Evolutionary conservation across 208 protist genomes (phyloP).

Genomic region (Wallacemonas sp.): DNA sequence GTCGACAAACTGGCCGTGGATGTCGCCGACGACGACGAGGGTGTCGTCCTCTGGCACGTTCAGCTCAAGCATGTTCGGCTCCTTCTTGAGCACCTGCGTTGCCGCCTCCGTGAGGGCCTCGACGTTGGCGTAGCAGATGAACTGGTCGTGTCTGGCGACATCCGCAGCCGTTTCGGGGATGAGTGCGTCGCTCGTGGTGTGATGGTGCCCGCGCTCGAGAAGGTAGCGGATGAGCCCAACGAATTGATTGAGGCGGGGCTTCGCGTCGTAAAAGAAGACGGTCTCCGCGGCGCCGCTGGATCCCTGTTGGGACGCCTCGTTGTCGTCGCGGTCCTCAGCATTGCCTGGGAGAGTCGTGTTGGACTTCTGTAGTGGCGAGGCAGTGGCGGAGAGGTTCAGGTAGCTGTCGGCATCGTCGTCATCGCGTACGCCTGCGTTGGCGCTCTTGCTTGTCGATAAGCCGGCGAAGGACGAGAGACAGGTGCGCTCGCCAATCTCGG

Average conservation of each 20-base stretch:
- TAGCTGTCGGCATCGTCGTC: neutral
- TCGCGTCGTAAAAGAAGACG: slow-evolving; percentile 18
- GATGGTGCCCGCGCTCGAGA: slow-evolving; percentile 18
- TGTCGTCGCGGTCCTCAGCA: too few species aligned
- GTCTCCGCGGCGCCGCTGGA: neutral
- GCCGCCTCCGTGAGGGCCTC: slow-evolving; percentile 25
- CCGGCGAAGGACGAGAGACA: slow-evolving; percentile 11
- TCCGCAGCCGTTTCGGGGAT: neutral
- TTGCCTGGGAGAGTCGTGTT: too few species aligned
- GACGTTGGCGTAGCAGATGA: slow-evolving; percentile 1
- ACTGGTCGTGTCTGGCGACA: neutral
- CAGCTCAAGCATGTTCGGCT: slow-evolving; percentile 43
- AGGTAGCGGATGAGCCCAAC: slow-evolving; percentile 34
- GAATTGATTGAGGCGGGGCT: slow-evolving; percentile 27
- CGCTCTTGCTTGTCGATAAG: slow-evolving; percentile 3
- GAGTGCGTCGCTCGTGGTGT: slow-evolving; percentile 3
- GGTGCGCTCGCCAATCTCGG: neutral
- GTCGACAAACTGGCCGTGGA: slow-evolving; percentile 81
- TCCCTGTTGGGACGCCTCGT: too few species aligned
- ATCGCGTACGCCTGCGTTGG: neutral
- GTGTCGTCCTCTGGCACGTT: slow-evolving; percentile 34
- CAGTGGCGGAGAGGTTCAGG: neutral
- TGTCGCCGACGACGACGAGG: slow-evolving; percentile 82
- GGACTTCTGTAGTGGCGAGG: too few species aligned
- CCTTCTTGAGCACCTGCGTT: slow-evolving; percentile 30